phyloP scores from a whole-genome alignment of 1,284 basidiomycete genomes.

The Xerocomus amazonicus region DNA sequence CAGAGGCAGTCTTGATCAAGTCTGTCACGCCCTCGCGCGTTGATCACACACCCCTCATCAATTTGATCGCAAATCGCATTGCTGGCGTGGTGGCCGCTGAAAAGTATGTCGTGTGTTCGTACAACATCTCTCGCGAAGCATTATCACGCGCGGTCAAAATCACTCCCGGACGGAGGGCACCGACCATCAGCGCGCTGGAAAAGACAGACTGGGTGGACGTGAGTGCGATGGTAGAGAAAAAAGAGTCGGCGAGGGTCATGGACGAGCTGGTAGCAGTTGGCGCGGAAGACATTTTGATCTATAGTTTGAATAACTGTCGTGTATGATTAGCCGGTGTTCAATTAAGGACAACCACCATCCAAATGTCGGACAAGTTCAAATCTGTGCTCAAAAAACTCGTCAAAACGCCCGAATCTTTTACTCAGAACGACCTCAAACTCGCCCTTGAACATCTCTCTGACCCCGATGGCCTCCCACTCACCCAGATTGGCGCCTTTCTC shows the following conservation, averaged over 20 bases:
- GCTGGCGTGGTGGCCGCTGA: conserved; percentile 90
- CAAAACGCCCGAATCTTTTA: conserved; percentile 73
- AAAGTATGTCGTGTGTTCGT: conserved; percentile 88
- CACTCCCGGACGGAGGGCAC: conserved; percentile 88
- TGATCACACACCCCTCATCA: conserved; percentile 67
- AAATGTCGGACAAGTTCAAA: conserved; percentile 52
- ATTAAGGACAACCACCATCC: background rate
- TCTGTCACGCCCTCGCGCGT: conserved; percentile 69
- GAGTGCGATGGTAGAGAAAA: conserved; percentile 90
- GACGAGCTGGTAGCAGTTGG: conserved; percentile 81
- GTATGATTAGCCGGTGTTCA: conserved; percentile 40
- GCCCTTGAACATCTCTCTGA: conserved; percentile 76
- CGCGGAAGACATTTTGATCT: conserved; percentile 88
- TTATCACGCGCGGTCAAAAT: conserved; percentile 66
- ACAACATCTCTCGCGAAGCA: conserved; percentile 75
- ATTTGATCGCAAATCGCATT: conserved; percentile 83
- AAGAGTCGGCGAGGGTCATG: conserved; percentile 84
- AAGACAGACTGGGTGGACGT: conserved; percentile 88
- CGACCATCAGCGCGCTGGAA: conserved; percentile 88
- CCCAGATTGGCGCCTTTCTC: conserved; percentile 81
- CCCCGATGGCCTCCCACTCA: conserved; percentile 56
- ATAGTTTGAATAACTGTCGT: conserved; percentile 91
- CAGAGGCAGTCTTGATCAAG: conserved; percentile 94
- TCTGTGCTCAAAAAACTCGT: conserved; percentile 72
- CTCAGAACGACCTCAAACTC: conserved; percentile 61